These are phyloP conservation scores for Ophiostoma perfectum DNA, from an alignment of 2,329 filamentous ascomycete species.

Conservation along the genomic window DNA sequence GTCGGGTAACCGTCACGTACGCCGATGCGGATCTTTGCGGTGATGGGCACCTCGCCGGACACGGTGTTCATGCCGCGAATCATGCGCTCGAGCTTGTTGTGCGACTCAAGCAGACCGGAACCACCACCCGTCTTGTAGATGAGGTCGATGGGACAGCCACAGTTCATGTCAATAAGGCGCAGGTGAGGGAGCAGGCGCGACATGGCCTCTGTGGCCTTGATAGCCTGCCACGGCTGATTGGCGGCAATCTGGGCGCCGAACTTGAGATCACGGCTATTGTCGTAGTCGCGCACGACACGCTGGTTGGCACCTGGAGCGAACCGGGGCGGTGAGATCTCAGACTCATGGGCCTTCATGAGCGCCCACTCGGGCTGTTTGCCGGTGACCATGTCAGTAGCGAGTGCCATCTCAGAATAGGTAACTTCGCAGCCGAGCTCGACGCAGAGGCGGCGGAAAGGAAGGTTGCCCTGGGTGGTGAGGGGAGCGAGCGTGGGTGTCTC, in stretches of 20 bases:
- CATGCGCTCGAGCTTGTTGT: slow-evolving; percentile 86
- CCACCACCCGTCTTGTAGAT: slow-evolving; percentile 84
- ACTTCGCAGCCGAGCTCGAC: slow-evolving; percentile 83
- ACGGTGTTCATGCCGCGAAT: slow-evolving; percentile 93
- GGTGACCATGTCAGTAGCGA: slow-evolving; percentile 82
- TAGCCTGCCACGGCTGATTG: slow-evolving; percentile 83
- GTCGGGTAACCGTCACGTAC: slow-evolving; percentile 70
- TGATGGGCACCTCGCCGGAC: slow-evolving; percentile 84
- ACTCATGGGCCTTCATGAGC: slow-evolving; percentile 84
- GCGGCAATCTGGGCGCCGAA: slow-evolving; percentile 92
- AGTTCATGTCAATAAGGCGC: slow-evolving; percentile 91
- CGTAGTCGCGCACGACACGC: slow-evolving; percentile 65
- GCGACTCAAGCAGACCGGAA: slow-evolving; percentile 84
- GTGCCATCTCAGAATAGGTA: slow-evolving; percentile 98
- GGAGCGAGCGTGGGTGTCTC: slow-evolving; percentile 94
- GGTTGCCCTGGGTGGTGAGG: slow-evolving; percentile 91
- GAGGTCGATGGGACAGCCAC: slow-evolving; percentile 93
- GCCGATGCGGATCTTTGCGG: slow-evolving; percentile 90
- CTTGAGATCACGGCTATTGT: slow-evolving; percentile 74
- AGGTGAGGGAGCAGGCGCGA: slow-evolving; percentile 72
- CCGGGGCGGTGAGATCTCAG: slow-evolving; percentile 67
- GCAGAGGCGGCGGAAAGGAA: slow-evolving; percentile 88
- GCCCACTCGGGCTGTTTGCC: slow-evolving; percentile 93
- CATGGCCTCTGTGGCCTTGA: slow-evolving; percentile 81
- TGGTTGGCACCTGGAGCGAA: slow-evolving; percentile 48